Conservation (phyloP, 108 stramenopile species). For the Skeletonema costatum region DNA sequence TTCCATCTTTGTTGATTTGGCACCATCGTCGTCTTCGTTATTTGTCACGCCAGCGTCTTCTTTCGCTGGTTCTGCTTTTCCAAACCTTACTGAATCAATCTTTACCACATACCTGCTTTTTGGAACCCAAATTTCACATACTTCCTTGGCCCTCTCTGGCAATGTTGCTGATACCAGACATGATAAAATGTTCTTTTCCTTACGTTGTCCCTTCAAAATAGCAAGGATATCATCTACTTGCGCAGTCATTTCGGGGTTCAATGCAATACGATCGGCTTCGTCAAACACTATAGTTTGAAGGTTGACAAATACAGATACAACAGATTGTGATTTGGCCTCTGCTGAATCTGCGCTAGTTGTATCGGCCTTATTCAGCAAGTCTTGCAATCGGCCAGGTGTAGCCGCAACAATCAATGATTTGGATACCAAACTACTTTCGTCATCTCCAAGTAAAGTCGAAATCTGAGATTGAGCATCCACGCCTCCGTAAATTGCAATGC, state of each 20-base stretch:
- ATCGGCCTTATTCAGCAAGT: constrained; percentile 69
- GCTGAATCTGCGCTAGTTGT: constrained; percentile 10
- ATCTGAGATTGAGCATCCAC: constrained; percentile 45
- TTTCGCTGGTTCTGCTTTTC: constrained; percentile 57
- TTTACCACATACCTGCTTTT: constrained; percentile 27
- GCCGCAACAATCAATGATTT: constrained; percentile 67
- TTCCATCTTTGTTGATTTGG: neutral
- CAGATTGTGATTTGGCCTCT: constrained; percentile 23
- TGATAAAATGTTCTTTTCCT: constrained; percentile 4
- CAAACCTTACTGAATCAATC: constrained; percentile 77
- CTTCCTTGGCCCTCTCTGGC: constrained; percentile 3
- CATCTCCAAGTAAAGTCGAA: constrained; percentile 39
- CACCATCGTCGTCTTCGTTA: neutral
- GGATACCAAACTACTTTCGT: constrained; percentile 8
- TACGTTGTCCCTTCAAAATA: neutral
- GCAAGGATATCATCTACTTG: constrained; percentile 73
- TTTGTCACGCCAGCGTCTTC: neutral
- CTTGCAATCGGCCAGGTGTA: constrained; percentile 81
- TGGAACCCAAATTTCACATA: neutral
- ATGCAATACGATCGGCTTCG: constrained; percentile 74
- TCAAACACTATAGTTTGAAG: constrained; percentile 70
- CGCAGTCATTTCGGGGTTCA: constrained; percentile 89
- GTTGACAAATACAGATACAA: constrained; percentile 20
- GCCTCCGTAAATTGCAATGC: neutral
- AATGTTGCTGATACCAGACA: constrained; percentile 71